Evolutionary conservation across 176 grass and related monocot genomes (phyloP), one percentile per base, ranked within the genome.

Genomic region (Cenchrus purpureus): DNA sequence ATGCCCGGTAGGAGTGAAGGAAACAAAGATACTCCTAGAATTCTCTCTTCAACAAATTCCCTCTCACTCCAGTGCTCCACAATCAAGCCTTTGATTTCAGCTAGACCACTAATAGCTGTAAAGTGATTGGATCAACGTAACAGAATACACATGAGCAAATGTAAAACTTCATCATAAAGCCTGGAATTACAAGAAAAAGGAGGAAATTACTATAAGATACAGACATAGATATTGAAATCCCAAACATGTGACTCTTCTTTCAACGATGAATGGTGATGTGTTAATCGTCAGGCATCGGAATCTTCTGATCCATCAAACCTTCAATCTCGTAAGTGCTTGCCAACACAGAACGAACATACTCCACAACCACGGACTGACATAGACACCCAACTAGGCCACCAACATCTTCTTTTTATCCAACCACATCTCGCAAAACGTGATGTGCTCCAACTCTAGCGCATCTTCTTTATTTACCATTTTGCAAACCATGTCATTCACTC

Each of bases 391-490:
- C 44, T 52, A 63, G 10, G 31, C 4, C 80, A 79, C 65, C 32
- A 40, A 4, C 37, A 72, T 72, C 74, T 56, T 15, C 74, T 12
- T 65, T 65, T 57, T 51, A 29, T 58, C 58, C 58, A 65, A 71
- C 10, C 65, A 78, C 37, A 83, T 29, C 66, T 54, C 53, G 20
- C 86, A 78, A 84, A 84, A 79, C 67, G n/a, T 73, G 68, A 68
- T 16, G 70, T 7, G 43, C 53, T 59, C 29, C 69, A 75, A 68
- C 37, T 67, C 10, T 50, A 11, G 7, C 20, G 22, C 82, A 68
- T 62, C 17, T 80, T 78, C 82, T 75, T 80, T 84, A 67, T 80
- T 80, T 25, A 82, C 56, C n/a, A 10, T 85, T 73, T 46, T 10
- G 31, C 60, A 43, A 48, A 78, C 79, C n/a, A 60, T 12, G 20